phyloP scores from a whole-genome alignment of 139 green algal genomes.

The Chlorella sp. region DNA sequence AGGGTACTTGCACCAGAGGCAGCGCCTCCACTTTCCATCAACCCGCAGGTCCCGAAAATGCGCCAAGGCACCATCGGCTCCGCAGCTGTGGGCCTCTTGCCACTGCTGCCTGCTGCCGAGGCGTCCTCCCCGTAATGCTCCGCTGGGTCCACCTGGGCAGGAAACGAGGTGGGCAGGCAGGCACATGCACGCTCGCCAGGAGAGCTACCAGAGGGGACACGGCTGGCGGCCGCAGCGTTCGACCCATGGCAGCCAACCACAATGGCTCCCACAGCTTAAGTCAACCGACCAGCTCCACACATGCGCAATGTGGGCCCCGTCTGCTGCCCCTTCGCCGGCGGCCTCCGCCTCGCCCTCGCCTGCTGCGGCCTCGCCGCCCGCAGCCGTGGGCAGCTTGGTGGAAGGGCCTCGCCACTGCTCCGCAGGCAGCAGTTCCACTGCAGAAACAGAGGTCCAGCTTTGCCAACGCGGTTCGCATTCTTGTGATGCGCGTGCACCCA shows the following conservation, averaged over 20 bases:
- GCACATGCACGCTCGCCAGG: no score
- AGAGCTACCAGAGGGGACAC: no score
- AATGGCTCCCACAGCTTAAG: neutral
- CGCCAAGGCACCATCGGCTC: no score
- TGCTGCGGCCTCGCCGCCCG: neutral
- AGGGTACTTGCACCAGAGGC: no score
- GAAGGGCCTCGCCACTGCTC: constrained; percentile 69
- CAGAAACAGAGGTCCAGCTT: neutral
- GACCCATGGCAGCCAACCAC: no score
- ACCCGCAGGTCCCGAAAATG: no score
- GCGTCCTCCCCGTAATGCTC: constrained; percentile 59
- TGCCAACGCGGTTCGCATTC: no score
- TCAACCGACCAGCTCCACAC: neutral
- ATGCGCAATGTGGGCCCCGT: constrained; percentile 35
- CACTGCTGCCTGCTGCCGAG: neutral
- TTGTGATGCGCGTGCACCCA: no score
- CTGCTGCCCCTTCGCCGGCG: constrained; percentile 34
- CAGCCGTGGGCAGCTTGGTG: constrained; percentile 27
- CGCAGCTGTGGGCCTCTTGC: constrained; percentile 17
- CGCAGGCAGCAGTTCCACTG: constrained; percentile 86
- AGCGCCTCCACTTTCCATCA: no score
- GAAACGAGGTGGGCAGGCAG: neutral
- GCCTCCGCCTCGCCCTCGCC: constrained; percentile 41
- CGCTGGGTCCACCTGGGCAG: constrained; percentile 59
- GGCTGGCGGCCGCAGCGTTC: no score